These are phyloP conservation scores for Paecilomyces formosus DNA, from an alignment of 2,329 filamentous ascomycete genomes.

Conservation along the genomic window DNA sequence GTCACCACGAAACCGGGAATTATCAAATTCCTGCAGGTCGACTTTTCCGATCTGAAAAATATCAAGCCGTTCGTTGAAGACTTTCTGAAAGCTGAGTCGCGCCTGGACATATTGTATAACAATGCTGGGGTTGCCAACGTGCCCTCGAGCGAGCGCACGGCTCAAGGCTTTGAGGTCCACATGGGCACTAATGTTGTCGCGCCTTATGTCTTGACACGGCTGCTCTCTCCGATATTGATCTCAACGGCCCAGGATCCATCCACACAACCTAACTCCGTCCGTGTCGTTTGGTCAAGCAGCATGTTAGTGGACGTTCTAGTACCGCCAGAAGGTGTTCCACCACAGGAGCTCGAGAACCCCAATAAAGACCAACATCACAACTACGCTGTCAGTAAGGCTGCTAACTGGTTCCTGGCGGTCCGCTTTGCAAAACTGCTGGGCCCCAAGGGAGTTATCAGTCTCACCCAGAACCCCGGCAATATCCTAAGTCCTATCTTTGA, in stretches of 20 bases:
- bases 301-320: conserved; percentile 10
- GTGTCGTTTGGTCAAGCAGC: conserved; percentile 24
- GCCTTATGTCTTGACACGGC: conserved; percentile 28
- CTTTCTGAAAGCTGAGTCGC: conserved; percentile 31
- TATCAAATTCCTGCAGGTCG: conserved; percentile 29
- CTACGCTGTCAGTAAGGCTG: conserved; percentile 14
- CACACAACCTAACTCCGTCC: conserved; percentile 13
- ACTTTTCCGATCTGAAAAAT: conserved; percentile 37
- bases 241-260: conserved; percentile 9
- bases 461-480: conserved; percentile 15
- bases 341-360: conserved; percentile 7
- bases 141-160: conserved; percentile 14
- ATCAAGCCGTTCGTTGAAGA: conserved; percentile 31
- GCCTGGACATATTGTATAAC: conserved; percentile 39
- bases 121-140: conserved; percentile 31
- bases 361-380: conserved; percentile 8
- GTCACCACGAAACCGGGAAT: not conserved
- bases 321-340: conserved; percentile 12
- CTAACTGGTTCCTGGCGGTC: conserved; percentile 15
- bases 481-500: conserved; percentile 9
- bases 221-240: conserved; percentile 25
- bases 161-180: conserved; percentile 23
- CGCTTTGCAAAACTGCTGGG: conserved; percentile 8
- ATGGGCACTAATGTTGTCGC: conserved; percentile 32
- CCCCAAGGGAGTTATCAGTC: conserved; percentile 9